These are phyloP conservation scores for Fonsecaea erecta DNA, from an alignment of 2,329 filamentous ascomycete genomes.

Conservation along the genomic window DNA sequence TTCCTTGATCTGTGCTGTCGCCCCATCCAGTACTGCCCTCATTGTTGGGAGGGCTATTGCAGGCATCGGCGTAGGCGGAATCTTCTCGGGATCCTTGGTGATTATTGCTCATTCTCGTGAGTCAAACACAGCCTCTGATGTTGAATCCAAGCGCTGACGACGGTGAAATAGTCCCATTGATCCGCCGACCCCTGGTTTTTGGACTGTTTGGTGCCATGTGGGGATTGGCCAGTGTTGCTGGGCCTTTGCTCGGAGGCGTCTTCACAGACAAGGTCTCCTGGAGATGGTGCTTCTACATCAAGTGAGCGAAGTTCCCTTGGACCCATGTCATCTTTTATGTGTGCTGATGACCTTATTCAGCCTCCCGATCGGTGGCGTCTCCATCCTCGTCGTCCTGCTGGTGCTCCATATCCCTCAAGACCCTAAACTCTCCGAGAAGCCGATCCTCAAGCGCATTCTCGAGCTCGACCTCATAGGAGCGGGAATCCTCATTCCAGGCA, in stretches of 20 bases:
- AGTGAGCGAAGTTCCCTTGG: conserved; percentile 37
- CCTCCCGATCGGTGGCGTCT: conserved; percentile 46
- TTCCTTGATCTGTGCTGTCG: conserved; percentile 37
- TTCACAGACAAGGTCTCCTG: conserved; percentile 52
- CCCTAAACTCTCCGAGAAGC: conserved; percentile 31
- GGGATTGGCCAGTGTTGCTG: conserved; percentile 56
- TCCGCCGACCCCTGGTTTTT: conserved; percentile 36
- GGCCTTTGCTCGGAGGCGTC: conserved; percentile 49
- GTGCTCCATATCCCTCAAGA: conserved; percentile 41
- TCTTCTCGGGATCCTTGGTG: conserved; percentile 33
- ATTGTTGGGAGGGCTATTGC: conserved; percentile 40
- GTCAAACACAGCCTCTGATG: neutral
- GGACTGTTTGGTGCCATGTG: conserved; percentile 60
- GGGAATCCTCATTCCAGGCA: conserved; percentile 50
- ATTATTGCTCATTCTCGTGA: conserved; percentile 37
- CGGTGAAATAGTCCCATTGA: conserved; percentile 33
- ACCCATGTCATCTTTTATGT: neutral
- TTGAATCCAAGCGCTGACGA: conserved; percentile 6
- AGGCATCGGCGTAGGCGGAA: conserved; percentile 37
- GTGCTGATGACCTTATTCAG: conserved; percentile 44
- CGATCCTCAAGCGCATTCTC: conserved; percentile 26
- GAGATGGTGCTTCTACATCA: conserved; percentile 61
- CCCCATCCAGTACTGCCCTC: conserved; percentile 32
- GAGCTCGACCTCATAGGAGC: conserved; percentile 37
- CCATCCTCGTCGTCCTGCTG: conserved; percentile 40